Base-by-base conservation (phyloP, 2,329 filamentous ascomycete species). In the Penicillium griseofulvum region DNA sequence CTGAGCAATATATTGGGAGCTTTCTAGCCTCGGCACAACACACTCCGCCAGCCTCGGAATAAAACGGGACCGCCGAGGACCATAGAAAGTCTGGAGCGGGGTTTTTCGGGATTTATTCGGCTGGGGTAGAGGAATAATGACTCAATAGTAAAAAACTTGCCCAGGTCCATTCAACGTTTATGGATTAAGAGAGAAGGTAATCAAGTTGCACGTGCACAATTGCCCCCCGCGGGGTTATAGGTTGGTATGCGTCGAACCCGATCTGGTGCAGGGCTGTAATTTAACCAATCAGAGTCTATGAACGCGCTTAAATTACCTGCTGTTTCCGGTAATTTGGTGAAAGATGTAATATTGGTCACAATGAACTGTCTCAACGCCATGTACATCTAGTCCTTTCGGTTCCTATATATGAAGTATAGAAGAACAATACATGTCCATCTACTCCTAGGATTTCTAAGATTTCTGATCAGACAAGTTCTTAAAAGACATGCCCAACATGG, bases 11-110 rank as follows among this genome's bases (percentile, higher is more conserved):
- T 43, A 36, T 31, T 28, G 28, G 11, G 12, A 44, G 29, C 39
- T 7, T 12, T 36, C 49, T 60, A 58, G 52, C 52, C 52, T 55
- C 52, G 52, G 52, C 28, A 50, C n/a, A 54, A 22, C 19, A 38
- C 16, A 17, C 28, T 22, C 39, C 41, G 44, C n/a, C 26, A 57
- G 41, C 62, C 60, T 65, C 63, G 63, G 63, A 46, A 57, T 17
- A 58, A 64, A 53, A 58, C 63, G 63, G 63, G 55, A 56, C 34
- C 45, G 45, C 52, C 56, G 55, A 45, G 47, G 46, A 36, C 33
- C 33, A 29, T 55, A 41, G 17, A 42, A 46, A 51, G 37, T 28
- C 36, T 50, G 36, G 39, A 56, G 6, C 47, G 33, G 37, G 26
- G 42, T 16, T 11, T 26, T 1, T 44, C 37, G 48, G 48, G 12